Evolutionary conservation across 1,284 basidiomycete genomes (phyloP), one percentile per base, ranked within the genome.

Genomic region (Neonothopanus nambi): DNA sequence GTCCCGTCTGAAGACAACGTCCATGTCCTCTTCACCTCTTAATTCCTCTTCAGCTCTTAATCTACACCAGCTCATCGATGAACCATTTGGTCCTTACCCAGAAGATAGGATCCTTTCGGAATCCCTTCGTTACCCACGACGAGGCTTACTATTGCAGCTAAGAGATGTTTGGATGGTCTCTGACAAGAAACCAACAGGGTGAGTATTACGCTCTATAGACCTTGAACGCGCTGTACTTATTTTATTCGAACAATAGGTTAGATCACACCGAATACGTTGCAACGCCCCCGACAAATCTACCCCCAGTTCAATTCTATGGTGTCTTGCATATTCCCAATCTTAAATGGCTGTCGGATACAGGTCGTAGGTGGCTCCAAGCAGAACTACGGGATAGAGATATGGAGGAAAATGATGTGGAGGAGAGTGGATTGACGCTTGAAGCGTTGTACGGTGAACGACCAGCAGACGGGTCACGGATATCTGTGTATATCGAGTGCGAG

Each of bases 291-390:
- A 6, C 5, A 5, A 33, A 42, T 7, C 18, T 20, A n/a, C 44
- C 13, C 7, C 51, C 60, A 7, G 65, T 78, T 3, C 64, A 71
- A 5, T 80, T 84, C 54, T 76, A 72, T 41, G 82, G 81, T 1
- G 60, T 74, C 6, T 65, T 84, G 1, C 69, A 70, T 44, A 71
- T 85, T 48, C 58, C 68, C 12, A 52, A 64, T 2, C 67, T 78
- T 0, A 57, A 64, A 0, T 81, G 79, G 73, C 71, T 85, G 17
- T 77, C 79, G 0, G 65, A 68, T 0, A 61, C 63, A 48, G 82
- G 79, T 3, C 48, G 58, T 20, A 59, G 67, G 47, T 65, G 57
- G 49, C 60, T 84, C 5, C 66, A 79, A 45, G 37, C 51, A 5
- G 79, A 80, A 48, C 61, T 84, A 15, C 69, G 68, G 24, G 58